A percentile compares a stretch with the other conserved stretches of the same genome.
phyloP scores from a whole-genome alignment of 176 grass and related monocot species.

The Ampelocalamus luodianensis region DNA sequence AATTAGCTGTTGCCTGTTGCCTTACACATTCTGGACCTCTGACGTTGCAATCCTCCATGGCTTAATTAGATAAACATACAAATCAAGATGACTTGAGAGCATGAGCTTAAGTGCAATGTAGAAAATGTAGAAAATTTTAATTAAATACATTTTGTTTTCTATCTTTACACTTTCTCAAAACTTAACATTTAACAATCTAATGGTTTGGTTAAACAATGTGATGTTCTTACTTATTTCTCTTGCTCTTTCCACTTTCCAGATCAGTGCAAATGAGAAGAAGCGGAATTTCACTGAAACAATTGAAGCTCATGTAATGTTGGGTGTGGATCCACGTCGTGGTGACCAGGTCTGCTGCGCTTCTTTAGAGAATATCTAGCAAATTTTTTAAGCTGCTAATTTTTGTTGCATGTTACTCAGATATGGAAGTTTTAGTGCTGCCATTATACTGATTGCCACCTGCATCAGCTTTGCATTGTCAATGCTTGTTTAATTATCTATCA shows the following conservation, averaged over 20 bases:
- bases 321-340: constrained; percentile 94
- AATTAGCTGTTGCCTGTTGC: background rate
- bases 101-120: no score
- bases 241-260: constrained; percentile 64
- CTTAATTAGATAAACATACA: constrained; percentile 13
- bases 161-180: background rate
- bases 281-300: constrained; percentile 79
- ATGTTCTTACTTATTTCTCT: constrained; percentile 33
- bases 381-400: background rate
- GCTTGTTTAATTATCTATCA: constrained; percentile 7
- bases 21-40: background rate
- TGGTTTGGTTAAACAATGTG: background rate
- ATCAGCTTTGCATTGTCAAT: background rate
- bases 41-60: background rate
- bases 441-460: constrained; percentile 11
- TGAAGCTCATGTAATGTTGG: constrained; percentile 96
- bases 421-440: constrained; percentile 3
- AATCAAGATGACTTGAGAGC: background rate
- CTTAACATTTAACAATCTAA: background rate
- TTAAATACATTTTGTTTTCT: background rate
- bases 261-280: constrained; percentile 69
- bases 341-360: constrained; percentile 62
- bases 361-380: constrained; percentile 4
- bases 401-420: constrained; percentile 9
- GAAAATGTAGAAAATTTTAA: background rate